Evolutionary conservation across 176 grass and related monocot species (phyloP), one percentile per base, ranked within the genome.

Genomic region (Cenchrus purpureus): DNA sequence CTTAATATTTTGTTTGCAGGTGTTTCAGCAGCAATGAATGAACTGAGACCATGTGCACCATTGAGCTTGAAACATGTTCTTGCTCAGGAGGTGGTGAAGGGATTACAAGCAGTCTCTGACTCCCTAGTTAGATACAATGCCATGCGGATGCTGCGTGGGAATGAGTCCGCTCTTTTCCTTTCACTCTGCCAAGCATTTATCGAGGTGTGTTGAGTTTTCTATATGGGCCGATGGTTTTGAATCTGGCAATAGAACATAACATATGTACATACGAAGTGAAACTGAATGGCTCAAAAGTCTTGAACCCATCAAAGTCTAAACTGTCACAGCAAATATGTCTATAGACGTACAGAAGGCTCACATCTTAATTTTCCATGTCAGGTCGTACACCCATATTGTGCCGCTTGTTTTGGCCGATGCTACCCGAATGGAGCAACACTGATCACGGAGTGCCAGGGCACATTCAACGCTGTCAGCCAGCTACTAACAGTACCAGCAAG

Each of bases 91-190:
- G 88, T 99, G 71, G 94, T 99, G 53, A 92, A 89, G 82, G 94
- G 82, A 70, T 69, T 99, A 74, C 90, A 94, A 76, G 92, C 90
- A 44, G 90, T 99, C 67, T 97, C 97, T 66, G 90, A 97, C 37
- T 99, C 97, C 78, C 86, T 99, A 78, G 84, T 99, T 13, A 92
- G 91, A 92, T 99, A 99, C 82, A 99, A 97, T 78, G 94, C 97
- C 54, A 94, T 97, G 93, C 81, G 91, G 59, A 94, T 99, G 84
- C 87, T 99, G 16, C 90, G 91, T 29, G 94, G 94, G 31, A 99
- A 99, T 9, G 97, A 99, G 46, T 99, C 97, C 0, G 79, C 91
- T 34, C 91, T 99, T 69, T 97, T 99, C 81, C 92, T 89, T 68
- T 89, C 97, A 78, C 92, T 99, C 77, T 97, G 97, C 89, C 91